Conservation (phyloP, 2,329 filamentous ascomycete species). For the Neofusicoccum cordaticola region DNA sequence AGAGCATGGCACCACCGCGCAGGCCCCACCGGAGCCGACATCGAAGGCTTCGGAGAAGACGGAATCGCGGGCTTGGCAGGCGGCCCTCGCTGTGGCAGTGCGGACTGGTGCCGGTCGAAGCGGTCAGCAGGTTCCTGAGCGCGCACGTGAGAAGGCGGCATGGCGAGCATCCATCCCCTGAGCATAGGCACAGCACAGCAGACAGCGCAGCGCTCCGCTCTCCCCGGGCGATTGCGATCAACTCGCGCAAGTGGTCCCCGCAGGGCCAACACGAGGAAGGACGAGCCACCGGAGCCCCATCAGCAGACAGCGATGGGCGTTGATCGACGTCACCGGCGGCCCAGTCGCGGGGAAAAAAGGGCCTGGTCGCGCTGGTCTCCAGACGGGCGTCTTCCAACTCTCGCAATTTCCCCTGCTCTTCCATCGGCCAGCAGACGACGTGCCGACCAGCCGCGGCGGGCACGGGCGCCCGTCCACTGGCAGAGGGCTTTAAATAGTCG, state of each 20-base stretch:
- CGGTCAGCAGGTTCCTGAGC: background rate
- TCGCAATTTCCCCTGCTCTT: too few species aligned
- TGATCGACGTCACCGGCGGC: slow-evolving; percentile 3
- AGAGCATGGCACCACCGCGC: background rate
- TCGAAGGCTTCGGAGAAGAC: background rate
- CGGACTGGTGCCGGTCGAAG: background rate
- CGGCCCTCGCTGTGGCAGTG: background rate
- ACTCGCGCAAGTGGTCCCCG: slow-evolving; percentile 1
- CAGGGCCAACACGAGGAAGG: background rate
- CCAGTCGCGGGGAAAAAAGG: background rate
- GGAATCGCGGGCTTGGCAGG: background rate
- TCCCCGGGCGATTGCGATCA: slow-evolving; percentile 1
- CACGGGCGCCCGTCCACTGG: background rate
- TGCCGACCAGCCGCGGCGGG: too few species aligned
- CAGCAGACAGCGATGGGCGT: background rate
- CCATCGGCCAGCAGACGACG: too few species aligned
- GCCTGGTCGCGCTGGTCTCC: background rate
- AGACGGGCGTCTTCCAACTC: background rate
- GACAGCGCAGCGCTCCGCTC: background rate
- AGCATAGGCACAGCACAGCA: background rate
- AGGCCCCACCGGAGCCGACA: background rate
- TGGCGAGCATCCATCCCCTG: background rate
- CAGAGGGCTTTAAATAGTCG: background rate
- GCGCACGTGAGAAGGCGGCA: background rate
- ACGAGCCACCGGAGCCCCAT: background rate